Percentiles rank a stretch among this genome's conserved stretches.
Conservation (phyloP, 371 early-diverging fungal species). For the Pancytospora epiphaga region DNA sequence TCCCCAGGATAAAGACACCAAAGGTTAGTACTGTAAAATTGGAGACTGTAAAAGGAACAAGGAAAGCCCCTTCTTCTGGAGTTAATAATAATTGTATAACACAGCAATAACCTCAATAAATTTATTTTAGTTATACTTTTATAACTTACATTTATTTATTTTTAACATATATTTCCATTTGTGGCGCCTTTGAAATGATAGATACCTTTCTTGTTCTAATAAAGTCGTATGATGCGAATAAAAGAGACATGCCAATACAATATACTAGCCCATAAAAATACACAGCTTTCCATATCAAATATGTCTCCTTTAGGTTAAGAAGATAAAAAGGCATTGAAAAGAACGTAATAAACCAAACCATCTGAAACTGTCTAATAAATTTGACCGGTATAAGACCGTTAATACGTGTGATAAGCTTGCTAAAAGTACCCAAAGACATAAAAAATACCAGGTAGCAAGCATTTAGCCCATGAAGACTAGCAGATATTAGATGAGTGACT, state of each 20-base stretch:
- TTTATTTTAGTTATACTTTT: too few species aligned
- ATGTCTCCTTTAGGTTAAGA: slow-evolving; percentile 22
- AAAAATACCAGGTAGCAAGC: slow-evolving; percentile 48
- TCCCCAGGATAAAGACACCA: too few species aligned
- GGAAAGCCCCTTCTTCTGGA: too few species aligned
- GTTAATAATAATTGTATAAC: too few species aligned
- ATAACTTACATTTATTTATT: too few species aligned
- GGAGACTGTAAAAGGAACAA: too few species aligned
- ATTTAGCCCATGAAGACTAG: slow-evolving; percentile 46
- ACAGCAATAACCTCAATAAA: too few species aligned
- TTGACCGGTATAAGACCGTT: slow-evolving; percentile 20
- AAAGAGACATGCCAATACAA: background rate
- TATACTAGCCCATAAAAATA: slow-evolving; percentile 47
- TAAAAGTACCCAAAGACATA: slow-evolving; percentile 33
- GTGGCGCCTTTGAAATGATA: too few species aligned
- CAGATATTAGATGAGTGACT: slow-evolving; percentile 38
- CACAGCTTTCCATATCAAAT: slow-evolving; percentile 38
- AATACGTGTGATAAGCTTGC: slow-evolving; percentile 15
- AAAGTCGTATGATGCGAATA: too few species aligned
- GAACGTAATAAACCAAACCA: slow-evolving; percentile 44
- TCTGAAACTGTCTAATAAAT: slow-evolving; percentile 23
- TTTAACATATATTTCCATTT: too few species aligned
- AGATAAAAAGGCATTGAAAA: slow-evolving; percentile 51
- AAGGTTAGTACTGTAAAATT: too few species aligned
- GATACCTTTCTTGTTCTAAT: too few species aligned